Evolutionary conservation across 208 protist species (phyloP).

Genomic region (Leptomonas pyrrhocoris): DNA sequence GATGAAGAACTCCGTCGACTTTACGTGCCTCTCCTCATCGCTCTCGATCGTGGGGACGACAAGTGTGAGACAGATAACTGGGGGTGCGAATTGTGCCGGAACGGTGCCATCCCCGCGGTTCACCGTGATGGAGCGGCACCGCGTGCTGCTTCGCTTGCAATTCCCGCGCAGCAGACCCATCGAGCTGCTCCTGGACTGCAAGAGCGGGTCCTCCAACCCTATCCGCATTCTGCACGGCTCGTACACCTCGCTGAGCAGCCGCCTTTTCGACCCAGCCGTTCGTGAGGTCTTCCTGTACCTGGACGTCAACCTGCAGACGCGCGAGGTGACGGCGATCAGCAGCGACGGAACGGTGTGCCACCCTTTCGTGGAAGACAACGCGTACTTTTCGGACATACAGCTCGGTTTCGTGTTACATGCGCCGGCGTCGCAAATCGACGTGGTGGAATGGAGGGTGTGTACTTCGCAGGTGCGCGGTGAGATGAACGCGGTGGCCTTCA

Average conservation of each 20-base stretch:
- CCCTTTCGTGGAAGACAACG: slow-evolving; percentile 38
- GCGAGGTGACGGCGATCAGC: slow-evolving; percentile 41
- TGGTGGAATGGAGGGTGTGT: slow-evolving; percentile 49
- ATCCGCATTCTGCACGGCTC: slow-evolving; percentile 28
- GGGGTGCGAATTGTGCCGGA: slow-evolving; percentile 22
- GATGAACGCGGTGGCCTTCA: slow-evolving; percentile 29
- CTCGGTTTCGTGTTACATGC: slow-evolving; percentile 49
- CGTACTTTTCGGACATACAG: slow-evolving; percentile 31
- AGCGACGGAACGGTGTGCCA: slow-evolving; percentile 52
- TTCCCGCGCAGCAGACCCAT: slow-evolving; percentile 39
- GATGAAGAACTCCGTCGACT: slow-evolving; percentile 22
- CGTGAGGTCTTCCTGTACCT: slow-evolving; percentile 40
- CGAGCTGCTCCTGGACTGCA: slow-evolving; percentile 51
- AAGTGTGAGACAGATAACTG: slow-evolving; percentile 21
- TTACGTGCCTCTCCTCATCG: slow-evolving; percentile 35
- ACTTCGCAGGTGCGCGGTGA: slow-evolving; percentile 26
- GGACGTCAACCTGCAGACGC: slow-evolving; percentile 45
- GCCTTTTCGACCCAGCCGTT: slow-evolving; percentile 34
- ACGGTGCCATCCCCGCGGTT: slow-evolving; percentile 44
- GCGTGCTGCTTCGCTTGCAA: slow-evolving; percentile 56
- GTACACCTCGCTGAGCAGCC: slow-evolving; percentile 28
- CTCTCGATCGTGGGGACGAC: not conserved
- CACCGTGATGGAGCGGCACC: slow-evolving; percentile 44
- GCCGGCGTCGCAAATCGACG: slow-evolving; percentile 41
- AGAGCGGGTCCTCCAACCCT: slow-evolving; percentile 23